phyloP scores from a whole-genome alignment of 176 grass and related monocot genomes.

The Panicum miliaceum region DNA sequence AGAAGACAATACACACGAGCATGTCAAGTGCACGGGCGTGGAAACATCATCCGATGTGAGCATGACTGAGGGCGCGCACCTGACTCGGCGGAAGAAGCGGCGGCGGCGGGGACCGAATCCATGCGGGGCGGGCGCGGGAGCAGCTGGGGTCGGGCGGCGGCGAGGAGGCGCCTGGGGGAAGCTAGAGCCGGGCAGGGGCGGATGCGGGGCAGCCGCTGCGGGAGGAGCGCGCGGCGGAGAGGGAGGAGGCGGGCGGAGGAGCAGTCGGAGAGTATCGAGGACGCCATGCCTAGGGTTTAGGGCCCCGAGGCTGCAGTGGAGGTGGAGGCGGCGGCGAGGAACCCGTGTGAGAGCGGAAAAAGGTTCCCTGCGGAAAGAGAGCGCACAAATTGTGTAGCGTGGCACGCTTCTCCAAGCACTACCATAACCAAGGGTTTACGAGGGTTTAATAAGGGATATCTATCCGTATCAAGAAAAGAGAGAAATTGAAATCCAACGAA shows the following conservation, averaged over 20 bases:
- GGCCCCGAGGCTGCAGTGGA: neutral
- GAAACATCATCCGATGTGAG: neutral
- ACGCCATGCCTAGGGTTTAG: constrained; percentile 45
- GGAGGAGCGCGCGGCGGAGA: constrained; percentile 44
- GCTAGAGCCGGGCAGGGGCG: neutral
- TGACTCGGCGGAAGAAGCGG: constrained; percentile 39
- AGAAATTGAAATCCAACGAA: neutral
- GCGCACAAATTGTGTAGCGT: neutral
- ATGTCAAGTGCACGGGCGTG: neutral
- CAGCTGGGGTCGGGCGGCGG: constrained; percentile 5
- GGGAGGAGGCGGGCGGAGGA: constrained; percentile 59
- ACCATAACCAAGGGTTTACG: neutral
- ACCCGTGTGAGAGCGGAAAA: neutral
- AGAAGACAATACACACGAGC: neutral
- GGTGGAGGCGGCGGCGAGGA: constrained; percentile 18
- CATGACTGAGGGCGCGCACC: constrained; percentile 10
- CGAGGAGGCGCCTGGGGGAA: constrained; percentile 19
- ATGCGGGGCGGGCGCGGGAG: constrained; percentile 30
- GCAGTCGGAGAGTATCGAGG: constrained; percentile 60
- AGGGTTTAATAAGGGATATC: constrained; percentile 6
- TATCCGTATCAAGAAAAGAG: neutral
- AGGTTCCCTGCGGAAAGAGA: neutral
- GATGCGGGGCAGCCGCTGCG: constrained; percentile 35
- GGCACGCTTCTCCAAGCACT: constrained; percentile 12
- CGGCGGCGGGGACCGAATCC: constrained; percentile 18